Conservation (phyloP, 1,284 basidiomycete species). For the Malassezia slooffiae region DNA sequence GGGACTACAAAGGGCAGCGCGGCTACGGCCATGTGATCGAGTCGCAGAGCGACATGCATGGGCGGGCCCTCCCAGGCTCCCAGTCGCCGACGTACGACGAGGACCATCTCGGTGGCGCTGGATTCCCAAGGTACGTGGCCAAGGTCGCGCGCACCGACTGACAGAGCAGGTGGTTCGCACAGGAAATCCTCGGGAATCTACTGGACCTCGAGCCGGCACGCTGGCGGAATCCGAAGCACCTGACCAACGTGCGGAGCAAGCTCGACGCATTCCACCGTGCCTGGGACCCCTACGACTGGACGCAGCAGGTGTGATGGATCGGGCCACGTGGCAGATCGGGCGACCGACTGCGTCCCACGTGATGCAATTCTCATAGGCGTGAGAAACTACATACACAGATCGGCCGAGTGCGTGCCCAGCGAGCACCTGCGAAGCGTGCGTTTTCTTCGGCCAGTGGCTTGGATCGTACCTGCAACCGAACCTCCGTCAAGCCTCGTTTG, state of each 20-base stretch:
- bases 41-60: constrained; percentile 51
- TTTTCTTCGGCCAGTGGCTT: constrained; percentile 14
- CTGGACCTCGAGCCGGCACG: constrained; percentile 74
- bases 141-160: constrained; percentile 10
- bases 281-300: constrained; percentile 49
- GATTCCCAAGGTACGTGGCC: constrained; percentile 11
- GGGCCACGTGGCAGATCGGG: too few species aligned
- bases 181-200: constrained; percentile 84
- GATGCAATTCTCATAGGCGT: constrained; percentile 8
- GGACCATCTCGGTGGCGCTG: constrained; percentile 69
- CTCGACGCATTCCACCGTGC: constrained; percentile 61
- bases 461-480: constrained; percentile 9
- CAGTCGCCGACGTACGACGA: constrained; percentile 55
- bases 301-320: constrained; percentile 23
- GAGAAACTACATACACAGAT: constrained; percentile 13
- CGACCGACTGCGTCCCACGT: constrained; percentile 7
- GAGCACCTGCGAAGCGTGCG: not conserved
- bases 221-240: constrained; percentile 66
- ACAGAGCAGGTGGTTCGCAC: constrained; percentile 56
- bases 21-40: constrained; percentile 64
- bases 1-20: constrained; percentile 72
- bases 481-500: not conserved
- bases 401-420: constrained; percentile 9
- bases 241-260: constrained; percentile 31
- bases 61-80: constrained; percentile 53